These are phyloP conservation scores for Pseudogymnoascus sp. DNA, from an alignment of 2,329 filamentous ascomycete genomes.

Conservation along the genomic window DNA sequence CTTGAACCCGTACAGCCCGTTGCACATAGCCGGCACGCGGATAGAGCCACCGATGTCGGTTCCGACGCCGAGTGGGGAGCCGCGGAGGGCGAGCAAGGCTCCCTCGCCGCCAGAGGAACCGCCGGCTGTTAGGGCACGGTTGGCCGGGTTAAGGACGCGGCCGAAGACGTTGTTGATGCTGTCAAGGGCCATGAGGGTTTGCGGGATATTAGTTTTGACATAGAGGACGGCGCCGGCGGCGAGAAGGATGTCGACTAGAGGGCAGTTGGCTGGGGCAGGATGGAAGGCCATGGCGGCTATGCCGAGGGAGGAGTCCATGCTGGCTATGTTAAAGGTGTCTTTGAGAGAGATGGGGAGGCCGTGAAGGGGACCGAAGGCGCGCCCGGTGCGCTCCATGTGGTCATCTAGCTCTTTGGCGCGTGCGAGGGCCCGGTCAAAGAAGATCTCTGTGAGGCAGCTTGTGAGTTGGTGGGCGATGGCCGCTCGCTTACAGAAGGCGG, in stretches of 20 bases:
- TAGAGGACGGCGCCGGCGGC: constrained; percentile 59
- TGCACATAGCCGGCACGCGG: constrained; percentile 40
- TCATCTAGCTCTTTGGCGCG: constrained; percentile 40
- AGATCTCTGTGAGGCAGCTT: constrained; percentile 41
- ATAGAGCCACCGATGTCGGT: constrained; percentile 52
- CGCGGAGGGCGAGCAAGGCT: constrained; percentile 48
- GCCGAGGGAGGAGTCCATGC: constrained; percentile 44
- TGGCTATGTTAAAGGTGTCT: constrained; percentile 53
- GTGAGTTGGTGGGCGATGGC: constrained; percentile 42
- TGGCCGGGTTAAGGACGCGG: constrained; percentile 55
- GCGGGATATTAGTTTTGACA: constrained; percentile 63
- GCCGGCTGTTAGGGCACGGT: constrained; percentile 51
- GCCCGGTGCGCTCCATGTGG: constrained; percentile 32
- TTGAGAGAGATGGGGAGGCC: constrained; percentile 53
- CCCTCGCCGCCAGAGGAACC: constrained; percentile 60
- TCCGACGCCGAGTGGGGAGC: constrained; percentile 49
- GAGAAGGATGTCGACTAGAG: constrained; percentile 50
- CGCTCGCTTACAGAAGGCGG: constrained; percentile 45
- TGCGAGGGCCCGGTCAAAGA: constrained; percentile 41
- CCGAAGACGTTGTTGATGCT: constrained; percentile 56
- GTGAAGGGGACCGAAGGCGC: constrained; percentile 51
- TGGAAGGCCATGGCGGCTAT: constrained; percentile 49
- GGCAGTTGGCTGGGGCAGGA: constrained; percentile 46
- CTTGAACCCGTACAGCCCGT: constrained; percentile 45
- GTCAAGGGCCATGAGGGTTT: constrained; percentile 48